Conservation (phyloP, 208 protist genomes). For the Zelonia costaricensis region DNA sequence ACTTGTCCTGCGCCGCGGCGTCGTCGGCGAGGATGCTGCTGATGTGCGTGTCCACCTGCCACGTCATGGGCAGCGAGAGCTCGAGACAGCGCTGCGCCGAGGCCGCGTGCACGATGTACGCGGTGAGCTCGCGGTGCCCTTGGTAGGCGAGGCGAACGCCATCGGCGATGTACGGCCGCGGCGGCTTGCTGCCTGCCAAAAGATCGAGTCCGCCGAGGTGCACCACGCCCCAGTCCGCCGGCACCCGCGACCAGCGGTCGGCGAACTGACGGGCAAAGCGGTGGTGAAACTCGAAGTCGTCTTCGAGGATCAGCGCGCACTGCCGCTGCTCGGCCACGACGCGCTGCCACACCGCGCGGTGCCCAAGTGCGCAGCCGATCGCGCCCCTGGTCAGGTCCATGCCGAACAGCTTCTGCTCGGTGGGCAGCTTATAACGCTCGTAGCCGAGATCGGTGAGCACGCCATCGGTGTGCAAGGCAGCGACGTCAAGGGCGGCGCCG, state of each 20-base stretch:
- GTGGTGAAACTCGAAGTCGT: constrained; percentile 90
- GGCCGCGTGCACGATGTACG: constrained; percentile 77
- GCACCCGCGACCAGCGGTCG: constrained; percentile 60
- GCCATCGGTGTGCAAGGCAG: constrained; percentile 38
- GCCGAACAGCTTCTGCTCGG: constrained; percentile 87
- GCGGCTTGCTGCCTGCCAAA: constrained; percentile 74
- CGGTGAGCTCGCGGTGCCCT: constrained; percentile 90
- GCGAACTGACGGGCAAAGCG: constrained; percentile 59
- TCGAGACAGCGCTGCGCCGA: constrained; percentile 79
- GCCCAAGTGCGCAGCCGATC: constrained; percentile 86
- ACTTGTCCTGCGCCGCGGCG: constrained; percentile 63
- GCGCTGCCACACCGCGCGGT: constrained; percentile 80
- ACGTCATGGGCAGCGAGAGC: constrained; percentile 84
- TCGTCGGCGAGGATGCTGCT: constrained; percentile 67
- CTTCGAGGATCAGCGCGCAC: constrained; percentile 84
- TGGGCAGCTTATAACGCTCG: constrained; percentile 65
- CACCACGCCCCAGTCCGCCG: constrained; percentile 88
- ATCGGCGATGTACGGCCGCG: constrained; percentile 79
- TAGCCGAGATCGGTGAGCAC: constrained; percentile 78
- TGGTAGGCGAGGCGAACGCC: constrained; percentile 82
- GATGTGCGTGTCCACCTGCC: constrained; percentile 93
- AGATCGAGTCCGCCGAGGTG: constrained; percentile 90
- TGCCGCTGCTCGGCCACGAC: constrained; percentile 40
- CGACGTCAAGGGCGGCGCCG: constrained; percentile 62
- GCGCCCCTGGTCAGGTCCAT: constrained; percentile 91